Percentiles rank a stretch among this genome's conserved stretches.
Evolutionary conservation across 768 basidiomycete genomes (phyloP).

Genomic region (Lactarius akahatsu): DNA sequence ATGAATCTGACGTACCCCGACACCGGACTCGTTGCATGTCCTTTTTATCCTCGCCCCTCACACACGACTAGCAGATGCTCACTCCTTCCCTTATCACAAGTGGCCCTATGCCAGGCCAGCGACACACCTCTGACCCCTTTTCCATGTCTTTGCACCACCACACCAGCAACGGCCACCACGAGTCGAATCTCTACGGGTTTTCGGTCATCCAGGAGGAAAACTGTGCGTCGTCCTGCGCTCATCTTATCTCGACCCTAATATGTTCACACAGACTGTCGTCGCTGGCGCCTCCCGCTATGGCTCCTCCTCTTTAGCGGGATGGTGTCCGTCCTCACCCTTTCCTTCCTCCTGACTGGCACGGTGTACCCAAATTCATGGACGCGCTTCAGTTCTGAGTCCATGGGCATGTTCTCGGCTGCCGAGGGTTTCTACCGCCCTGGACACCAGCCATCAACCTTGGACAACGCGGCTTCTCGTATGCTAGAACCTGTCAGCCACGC

Average conservation of each 20-base stretch:
- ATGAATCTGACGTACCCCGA: not conserved
- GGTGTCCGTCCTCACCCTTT: conserved; percentile 20
- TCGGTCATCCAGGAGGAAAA: conserved; percentile 6
- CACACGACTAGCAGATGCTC: not conserved
- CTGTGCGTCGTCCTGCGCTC: not conserved
- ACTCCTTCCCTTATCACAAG: not conserved
- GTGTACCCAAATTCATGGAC: conserved; percentile 20
- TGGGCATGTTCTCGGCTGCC: conserved; percentile 4
- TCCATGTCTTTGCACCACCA: not conserved
- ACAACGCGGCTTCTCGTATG: not conserved
- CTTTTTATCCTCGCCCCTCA: not conserved
- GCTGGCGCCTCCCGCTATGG: conserved; percentile 23
- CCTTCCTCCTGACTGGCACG: conserved; percentile 20
- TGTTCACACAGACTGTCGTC: conserved; percentile 3
- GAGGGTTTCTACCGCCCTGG: conserved; percentile 4
- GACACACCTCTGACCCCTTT: not conserved
- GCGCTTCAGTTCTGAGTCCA: conserved; percentile 9
- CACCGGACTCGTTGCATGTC: not conserved
- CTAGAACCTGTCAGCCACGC: conserved; percentile 5
- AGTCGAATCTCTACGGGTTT: not conserved
- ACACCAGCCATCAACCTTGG: not conserved
- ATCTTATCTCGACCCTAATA: not conserved
- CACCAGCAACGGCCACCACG: not conserved
- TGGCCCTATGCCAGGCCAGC: not conserved
- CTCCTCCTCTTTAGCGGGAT: conserved; percentile 21